Conservation (phyloP, 306 rosid genomes). For the Malus sieversii region DNA sequence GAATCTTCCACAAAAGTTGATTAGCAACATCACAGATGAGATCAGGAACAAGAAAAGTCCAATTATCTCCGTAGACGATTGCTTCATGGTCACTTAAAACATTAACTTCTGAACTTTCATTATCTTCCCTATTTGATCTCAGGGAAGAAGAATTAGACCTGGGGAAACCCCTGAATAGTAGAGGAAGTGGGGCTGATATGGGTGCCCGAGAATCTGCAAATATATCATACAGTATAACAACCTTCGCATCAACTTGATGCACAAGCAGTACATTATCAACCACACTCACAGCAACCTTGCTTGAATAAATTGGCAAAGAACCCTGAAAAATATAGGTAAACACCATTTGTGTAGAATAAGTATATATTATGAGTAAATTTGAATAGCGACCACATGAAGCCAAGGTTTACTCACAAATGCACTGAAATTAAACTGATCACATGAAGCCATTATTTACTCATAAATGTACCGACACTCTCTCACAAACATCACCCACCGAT, state of each 20-base stretch:
- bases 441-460: constrained; percentile 7
- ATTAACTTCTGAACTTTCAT: constrained; percentile 41
- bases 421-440: constrained; percentile 3
- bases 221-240: constrained; percentile 84
- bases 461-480: background rate
- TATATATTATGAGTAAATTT: constrained; percentile 3
- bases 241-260: constrained; percentile 97
- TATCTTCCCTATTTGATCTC: constrained; percentile 53
- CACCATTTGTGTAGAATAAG: constrained; percentile 12
- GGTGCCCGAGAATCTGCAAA: constrained; percentile 85
- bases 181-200: constrained; percentile 94
- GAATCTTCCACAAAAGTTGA: constrained; percentile 72
- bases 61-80: constrained; percentile 54
- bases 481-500: background rate
- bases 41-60: constrained; percentile 87
- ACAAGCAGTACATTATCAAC: constrained; percentile 89
- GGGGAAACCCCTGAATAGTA: constrained; percentile 72
- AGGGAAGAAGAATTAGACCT: constrained; percentile 44
- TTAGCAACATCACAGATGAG: constrained; percentile 68
- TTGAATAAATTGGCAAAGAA: constrained; percentile 88
- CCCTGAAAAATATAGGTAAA: constrained; percentile 58
- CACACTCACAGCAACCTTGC: constrained; percentile 77
- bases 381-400: constrained; percentile 14
- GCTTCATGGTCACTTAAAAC: constrained; percentile 43
- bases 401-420: background rate